Evolutionary conservation across 1,284 basidiomycete genomes (phyloP).

Genomic region (Puccinia triticina): DNA sequence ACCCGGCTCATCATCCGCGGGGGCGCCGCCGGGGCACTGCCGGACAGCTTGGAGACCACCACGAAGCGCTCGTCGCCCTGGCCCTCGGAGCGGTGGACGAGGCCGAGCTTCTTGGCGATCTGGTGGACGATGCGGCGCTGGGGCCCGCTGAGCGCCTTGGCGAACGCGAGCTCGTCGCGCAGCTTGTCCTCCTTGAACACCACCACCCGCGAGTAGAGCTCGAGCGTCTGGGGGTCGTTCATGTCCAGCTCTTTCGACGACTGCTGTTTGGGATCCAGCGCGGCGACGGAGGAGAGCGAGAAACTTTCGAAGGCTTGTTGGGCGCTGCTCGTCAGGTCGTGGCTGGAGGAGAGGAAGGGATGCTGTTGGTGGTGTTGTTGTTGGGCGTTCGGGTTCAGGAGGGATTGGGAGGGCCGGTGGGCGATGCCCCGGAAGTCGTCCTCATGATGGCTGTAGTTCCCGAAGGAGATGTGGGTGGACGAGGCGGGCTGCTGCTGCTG

Average conservation of each 20-base stretch:
- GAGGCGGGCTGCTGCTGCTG: no score
- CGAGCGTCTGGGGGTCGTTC: conserved; percentile 90
- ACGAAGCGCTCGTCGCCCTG: conserved; percentile 90
- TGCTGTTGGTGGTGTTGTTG: background rate
- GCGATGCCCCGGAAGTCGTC: no score
- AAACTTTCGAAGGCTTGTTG: conserved; percentile 65
- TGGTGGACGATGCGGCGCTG: conserved; percentile 92
- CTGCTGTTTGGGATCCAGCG: conserved; percentile 56
- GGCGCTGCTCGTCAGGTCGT: background rate
- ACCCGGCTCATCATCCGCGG: conserved; percentile 21
- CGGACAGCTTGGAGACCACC: conserved; percentile 72
- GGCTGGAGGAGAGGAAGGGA: background rate
- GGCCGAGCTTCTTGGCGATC: conserved; percentile 90
- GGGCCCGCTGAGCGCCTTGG: conserved; percentile 77
- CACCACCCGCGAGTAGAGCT: conserved; percentile 94
- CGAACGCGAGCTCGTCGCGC: conserved; percentile 96
- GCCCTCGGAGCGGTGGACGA: conserved; percentile 90
- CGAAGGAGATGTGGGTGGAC: conserved; percentile 24
- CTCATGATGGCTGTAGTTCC: conserved; percentile 13
- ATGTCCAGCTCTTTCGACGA: conserved; percentile 77
- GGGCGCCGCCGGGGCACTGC: background rate
- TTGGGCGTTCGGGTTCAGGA: conserved; percentile 7
- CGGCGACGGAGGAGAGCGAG: conserved; percentile 64
- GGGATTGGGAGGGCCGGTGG: conserved; percentile 11
- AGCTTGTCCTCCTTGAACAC: conserved; percentile 98